Conservation (phyloP, 208 protist genomes). For the Porcisia hertigi region DNA sequence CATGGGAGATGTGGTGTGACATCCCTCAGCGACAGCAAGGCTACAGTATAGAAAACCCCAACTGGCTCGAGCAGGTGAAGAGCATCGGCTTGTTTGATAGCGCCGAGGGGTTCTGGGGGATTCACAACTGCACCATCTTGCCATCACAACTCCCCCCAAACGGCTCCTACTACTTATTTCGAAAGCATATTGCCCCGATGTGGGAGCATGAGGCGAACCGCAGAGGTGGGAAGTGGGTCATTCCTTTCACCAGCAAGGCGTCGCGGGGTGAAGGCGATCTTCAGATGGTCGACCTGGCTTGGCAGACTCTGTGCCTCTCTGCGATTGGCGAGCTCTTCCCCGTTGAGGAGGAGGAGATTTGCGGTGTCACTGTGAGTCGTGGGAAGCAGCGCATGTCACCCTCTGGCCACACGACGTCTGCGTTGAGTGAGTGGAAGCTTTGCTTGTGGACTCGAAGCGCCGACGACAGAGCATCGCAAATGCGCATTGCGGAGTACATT, state of each 20-base stretch:
- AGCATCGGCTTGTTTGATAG: conserved; percentile 88
- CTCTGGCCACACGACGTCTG: conserved; percentile 10
- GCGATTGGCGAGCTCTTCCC: conserved; percentile 85
- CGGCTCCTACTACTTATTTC: conserved; percentile 87
- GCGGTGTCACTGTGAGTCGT: conserved; percentile 73
- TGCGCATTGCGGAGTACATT: conserved; percentile 67
- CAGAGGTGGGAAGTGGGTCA: conserved; percentile 85
- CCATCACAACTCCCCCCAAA: conserved; percentile 77
- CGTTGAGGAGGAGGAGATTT: conserved; percentile 81
- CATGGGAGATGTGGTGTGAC: conserved; percentile 91
- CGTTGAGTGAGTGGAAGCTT: conserved; percentile 69
- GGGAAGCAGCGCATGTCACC: conserved; percentile 34
- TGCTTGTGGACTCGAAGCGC: conserved; percentile 87
- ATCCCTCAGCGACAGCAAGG: conserved; percentile 30
- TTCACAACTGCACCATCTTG: conserved; percentile 68
- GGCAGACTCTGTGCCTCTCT: conserved; percentile 75
- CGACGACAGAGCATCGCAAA: conserved; percentile 57
- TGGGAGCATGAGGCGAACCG: conserved; percentile 93
- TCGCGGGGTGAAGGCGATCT: conserved; percentile 15
- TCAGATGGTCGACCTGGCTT: conserved; percentile 71
- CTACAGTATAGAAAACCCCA: conserved; percentile 30
- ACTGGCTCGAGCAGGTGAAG: conserved; percentile 81
- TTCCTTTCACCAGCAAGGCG: conserved; percentile 45
- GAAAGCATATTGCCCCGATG: conserved; percentile 88
- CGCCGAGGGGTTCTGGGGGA: conserved; percentile 88